Conservation (phyloP, 441 rosid species). For the Flueggea neowawraea region DNA sequence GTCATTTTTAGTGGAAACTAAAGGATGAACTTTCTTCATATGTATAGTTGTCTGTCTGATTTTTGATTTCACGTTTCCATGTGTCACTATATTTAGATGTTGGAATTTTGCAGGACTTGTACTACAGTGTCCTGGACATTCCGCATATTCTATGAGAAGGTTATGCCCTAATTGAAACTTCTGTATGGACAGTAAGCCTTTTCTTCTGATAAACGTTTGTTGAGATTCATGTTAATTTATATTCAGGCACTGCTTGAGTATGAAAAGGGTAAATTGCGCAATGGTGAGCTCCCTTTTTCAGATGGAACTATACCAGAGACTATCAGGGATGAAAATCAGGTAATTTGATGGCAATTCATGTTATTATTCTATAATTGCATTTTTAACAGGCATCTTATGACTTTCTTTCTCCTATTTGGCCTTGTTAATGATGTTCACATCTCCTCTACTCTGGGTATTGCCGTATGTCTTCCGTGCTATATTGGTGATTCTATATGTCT, state of each 20-base stretch:
- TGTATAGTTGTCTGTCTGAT: neutral
- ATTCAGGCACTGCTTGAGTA: slow-evolving; percentile 64
- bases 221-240: slow-evolving; percentile 11
- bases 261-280: slow-evolving; percentile 51
- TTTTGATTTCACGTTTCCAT: slow-evolving; percentile 2
- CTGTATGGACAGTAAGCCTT: neutral
- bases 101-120: slow-evolving; percentile 48
- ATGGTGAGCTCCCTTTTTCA: slow-evolving; percentile 44
- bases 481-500: no score
- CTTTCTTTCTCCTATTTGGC: no score
- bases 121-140: slow-evolving; percentile 82
- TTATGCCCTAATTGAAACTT: slow-evolving; percentile 16
- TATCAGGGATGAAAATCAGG: slow-evolving; percentile 46
- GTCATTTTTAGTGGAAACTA: no score
- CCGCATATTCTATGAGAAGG: slow-evolving; percentile 76
- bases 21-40: no score
- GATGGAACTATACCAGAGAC: slow-evolving; percentile 37
- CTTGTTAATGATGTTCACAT: no score
- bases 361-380: no score
- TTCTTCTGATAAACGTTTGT: neutral
- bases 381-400: no score
- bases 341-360: slow-evolving; percentile 10
- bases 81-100: slow-evolving; percentile 1
- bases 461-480: no score
- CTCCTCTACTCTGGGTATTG: no score